Conservation (phyloP, 139 green algal species). For the Coelastrella sp. region DNA sequence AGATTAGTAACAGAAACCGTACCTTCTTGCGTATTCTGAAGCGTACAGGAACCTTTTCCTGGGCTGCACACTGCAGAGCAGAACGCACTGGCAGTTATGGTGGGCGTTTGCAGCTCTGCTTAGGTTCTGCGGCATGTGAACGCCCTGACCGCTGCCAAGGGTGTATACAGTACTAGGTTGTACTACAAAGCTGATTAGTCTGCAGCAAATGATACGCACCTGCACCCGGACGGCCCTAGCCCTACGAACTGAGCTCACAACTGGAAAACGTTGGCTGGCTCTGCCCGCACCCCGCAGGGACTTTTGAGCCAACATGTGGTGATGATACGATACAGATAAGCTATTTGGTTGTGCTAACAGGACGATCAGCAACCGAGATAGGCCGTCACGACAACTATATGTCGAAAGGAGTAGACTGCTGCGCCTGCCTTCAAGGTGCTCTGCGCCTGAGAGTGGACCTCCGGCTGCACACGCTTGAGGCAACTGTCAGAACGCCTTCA, state of each 20-base stretch:
- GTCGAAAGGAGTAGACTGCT: not conserved
- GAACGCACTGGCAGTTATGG: not conserved
- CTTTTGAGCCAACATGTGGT: not conserved
- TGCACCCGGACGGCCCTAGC: not conserved
- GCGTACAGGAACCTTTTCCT: constrained; percentile 39
- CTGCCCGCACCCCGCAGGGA: constrained; percentile 8
- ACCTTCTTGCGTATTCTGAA: constrained; percentile 49
- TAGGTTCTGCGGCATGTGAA: too few relatives aligned
- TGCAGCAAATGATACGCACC: not conserved
- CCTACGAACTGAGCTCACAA: not conserved
- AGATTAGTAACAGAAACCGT: not conserved
- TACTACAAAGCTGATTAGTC: not conserved
- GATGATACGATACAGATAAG: not conserved
- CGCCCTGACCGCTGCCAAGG: too few relatives aligned
- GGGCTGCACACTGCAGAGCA: not conserved
- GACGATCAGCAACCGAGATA: not conserved
- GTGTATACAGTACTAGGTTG: too few relatives aligned
- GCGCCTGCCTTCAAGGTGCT: too few relatives aligned
- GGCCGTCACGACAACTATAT: not conserved
- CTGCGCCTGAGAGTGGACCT: too few relatives aligned
- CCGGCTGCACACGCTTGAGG: not conserved
- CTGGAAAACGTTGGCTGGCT: not conserved
- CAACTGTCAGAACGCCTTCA: not conserved
- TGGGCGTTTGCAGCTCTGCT: not conserved
- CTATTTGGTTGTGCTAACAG: not conserved